Conservation (phyloP, 768 basidiomycete species). For the Pleurotus djamor region DNA sequence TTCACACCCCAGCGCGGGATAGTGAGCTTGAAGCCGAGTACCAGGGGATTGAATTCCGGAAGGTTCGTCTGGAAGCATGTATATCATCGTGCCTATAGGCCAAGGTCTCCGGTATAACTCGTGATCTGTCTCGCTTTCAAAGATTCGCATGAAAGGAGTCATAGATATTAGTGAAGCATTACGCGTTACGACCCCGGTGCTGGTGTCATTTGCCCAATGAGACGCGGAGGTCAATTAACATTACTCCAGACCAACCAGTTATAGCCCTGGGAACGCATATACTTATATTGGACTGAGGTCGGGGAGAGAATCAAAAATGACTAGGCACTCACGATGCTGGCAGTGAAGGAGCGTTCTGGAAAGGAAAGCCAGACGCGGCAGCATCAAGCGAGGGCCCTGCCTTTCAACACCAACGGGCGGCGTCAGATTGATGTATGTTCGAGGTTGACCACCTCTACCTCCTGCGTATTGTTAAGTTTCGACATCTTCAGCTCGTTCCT, state of each 20-base stretch:
- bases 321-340: not conserved
- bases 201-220: not conserved
- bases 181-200: too few relatives aligned
- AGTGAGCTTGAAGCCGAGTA: too few relatives aligned
- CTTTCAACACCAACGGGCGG: not conserved
- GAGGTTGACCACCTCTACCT: not conserved
- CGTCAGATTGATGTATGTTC: not conserved
- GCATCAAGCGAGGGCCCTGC: too few relatives aligned
- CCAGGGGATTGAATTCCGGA: too few relatives aligned
- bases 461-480: not conserved
- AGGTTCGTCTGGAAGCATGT: too few relatives aligned
- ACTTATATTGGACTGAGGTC: not conserved
- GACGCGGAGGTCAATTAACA: not conserved
- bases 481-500: not conserved
- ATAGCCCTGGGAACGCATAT: not conserved
- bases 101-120: too few relatives aligned
- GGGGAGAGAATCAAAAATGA: not conserved
- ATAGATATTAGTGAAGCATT: too few relatives aligned
- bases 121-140: too few relatives aligned
- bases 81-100: too few relatives aligned
- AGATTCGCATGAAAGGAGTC: too few relatives aligned
- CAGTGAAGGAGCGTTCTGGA: not conserved
- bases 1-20: too few relatives aligned
- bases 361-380: too few relatives aligned
- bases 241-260: not conserved